Percentiles rank a stretch among this genome's conserved stretches.
Conservation (phyloP, 345 rosid species). For the Punica granatum region DNA sequence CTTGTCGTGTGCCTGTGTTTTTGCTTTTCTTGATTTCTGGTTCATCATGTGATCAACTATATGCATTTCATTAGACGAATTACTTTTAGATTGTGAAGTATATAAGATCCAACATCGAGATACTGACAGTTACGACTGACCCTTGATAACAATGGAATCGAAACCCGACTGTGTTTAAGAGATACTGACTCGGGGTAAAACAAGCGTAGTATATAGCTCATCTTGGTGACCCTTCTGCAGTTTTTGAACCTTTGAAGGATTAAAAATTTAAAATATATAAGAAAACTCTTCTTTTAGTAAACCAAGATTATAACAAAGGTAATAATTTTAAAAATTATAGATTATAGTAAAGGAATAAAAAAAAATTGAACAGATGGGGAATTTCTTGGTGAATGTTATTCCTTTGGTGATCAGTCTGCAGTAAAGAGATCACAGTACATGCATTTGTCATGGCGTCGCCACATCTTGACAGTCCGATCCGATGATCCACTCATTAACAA, state of each 20-base stretch:
- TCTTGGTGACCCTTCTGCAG: not conserved
- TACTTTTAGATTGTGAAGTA: too few species aligned
- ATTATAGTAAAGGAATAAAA: not conserved
- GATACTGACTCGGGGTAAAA: not conserved
- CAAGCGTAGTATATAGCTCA: too few species aligned
- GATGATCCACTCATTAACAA: constrained; percentile 36
- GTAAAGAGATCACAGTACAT: not conserved
- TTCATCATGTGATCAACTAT: too few species aligned
- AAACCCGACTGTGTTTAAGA: not conserved
- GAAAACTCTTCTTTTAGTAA: not conserved
- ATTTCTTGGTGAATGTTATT: not conserved
- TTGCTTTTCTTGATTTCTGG: too few species aligned
- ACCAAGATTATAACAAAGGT: too few species aligned
- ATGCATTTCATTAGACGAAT: too few species aligned
- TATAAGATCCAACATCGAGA: too few species aligned
- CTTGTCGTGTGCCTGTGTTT: too few species aligned
- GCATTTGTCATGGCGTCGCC: constrained; percentile 7
- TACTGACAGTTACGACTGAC: not conserved
- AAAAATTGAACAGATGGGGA: not conserved
- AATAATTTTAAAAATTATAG: too few species aligned
- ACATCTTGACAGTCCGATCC: constrained; percentile 38
- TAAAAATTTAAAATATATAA: too few species aligned
- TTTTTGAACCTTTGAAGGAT: not conserved
- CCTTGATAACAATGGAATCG: not conserved
- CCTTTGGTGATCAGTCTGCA: not conserved